Base-by-base conservation (phyloP, 2,329 filamentous ascomycete genomes). In the Ophiocordyceps camponoti-saundersi region DNA sequence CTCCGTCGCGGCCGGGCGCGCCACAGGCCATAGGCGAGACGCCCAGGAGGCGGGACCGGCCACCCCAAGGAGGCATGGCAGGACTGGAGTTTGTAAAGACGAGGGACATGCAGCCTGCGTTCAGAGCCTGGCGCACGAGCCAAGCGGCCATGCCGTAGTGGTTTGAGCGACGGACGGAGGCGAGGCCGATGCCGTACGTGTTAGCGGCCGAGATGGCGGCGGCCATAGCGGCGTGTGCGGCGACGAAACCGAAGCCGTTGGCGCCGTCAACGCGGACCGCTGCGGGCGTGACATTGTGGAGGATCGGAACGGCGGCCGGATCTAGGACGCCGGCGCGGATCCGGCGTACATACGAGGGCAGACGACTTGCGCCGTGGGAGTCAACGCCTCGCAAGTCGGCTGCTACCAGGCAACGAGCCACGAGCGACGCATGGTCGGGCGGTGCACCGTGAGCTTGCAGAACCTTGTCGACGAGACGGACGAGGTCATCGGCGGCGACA, bases 141-240 rank as follows among this genome's bases (percentile, higher is more conserved):
- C 84, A 90, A 0, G 85, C 85, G 3, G 74, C 74, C 85, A 92
- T 92, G 47, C 85, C 85, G 55, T 85, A 89, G 60, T 90, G 84
- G 55, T 90, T 90, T 40, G 79, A 84, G 61, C 82, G 80, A 60
- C 80, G 83, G 56, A 90, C 69, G 48, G 74, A 77, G 0, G 82
- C 81, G 73, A 92, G 79, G 23, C 85, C 85, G 51, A 90, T 84
- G 13, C 84, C 84, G 55, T 71, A 78, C 2, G 64, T 59, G 22
- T 67, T 62, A 0, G 84, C 84, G 63, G 82, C 79, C 11, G 74
- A 69, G 43, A 88, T 77, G 0, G 84, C 84, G 0, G 71, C 69
- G 1, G 61, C 59, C 79, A 90, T 89, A 23, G 73, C 84, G 47
- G 63, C 55, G 43, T 78, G 69, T 0, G 82, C 82, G 0, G 80